phyloP scores from a whole-genome alignment of 441 rosid species.

The Jatropha podagrica region DNA sequence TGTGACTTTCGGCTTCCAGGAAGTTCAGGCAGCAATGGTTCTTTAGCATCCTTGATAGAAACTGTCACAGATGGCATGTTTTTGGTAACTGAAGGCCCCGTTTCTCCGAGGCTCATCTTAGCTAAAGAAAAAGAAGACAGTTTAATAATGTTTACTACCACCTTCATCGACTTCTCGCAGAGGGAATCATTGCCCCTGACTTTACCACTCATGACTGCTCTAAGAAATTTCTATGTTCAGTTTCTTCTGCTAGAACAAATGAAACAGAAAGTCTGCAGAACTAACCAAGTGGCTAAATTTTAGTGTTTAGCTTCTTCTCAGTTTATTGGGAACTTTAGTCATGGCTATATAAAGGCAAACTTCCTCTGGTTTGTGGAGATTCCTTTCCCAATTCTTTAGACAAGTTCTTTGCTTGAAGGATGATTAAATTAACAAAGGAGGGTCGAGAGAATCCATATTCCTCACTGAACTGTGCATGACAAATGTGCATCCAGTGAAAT shows the following conservation, averaged over 20 bases:
- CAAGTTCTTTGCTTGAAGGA: constrained; percentile 14
- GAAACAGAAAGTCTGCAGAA: neutral
- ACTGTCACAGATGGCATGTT: constrained; percentile 7
- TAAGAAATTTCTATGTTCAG: neutral
- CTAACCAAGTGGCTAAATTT: neutral
- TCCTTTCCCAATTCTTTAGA: constrained; percentile 24
- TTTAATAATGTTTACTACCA: constrained; percentile 45
- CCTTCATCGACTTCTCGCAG: constrained; percentile 48
- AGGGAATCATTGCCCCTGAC: constrained; percentile 39
- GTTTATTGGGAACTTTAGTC: constrained; percentile 1
- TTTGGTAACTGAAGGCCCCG: constrained; percentile 24
- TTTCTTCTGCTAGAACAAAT: constrained; percentile 4
- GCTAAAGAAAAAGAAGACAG: constrained; percentile 55
- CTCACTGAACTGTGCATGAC: constrained; percentile 5
- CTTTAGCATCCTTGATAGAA: constrained; percentile 14
- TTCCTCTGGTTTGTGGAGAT: constrained; percentile 22
- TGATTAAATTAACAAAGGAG: neutral
- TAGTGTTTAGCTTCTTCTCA: neutral
- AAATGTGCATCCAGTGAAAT: neutral
- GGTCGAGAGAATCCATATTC: constrained; percentile 18
- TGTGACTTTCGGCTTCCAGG: constrained; percentile 27
- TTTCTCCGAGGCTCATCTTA: constrained; percentile 44
- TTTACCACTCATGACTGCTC: constrained; percentile 30
- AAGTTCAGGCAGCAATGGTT: constrained; percentile 23
- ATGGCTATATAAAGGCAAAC: constrained; percentile 13